Percentiles rank a stretch among this genome's conserved stretches.
phyloP scores from a whole-genome alignment of 2,329 filamentous ascomycete genomes.

The Tetracladium maxilliforme region DNA sequence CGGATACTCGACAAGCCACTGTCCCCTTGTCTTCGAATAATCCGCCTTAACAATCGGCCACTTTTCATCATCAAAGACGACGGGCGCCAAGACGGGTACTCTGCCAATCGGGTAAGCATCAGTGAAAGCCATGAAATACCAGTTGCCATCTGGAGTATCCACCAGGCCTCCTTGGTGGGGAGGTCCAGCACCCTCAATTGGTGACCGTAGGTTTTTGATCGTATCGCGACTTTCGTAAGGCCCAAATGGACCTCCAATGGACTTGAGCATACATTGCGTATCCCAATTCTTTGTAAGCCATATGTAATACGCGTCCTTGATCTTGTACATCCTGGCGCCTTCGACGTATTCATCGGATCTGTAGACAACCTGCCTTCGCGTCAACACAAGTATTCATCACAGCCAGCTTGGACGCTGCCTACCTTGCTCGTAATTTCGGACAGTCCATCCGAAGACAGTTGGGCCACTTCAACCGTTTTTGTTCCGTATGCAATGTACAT shows the following conservation, averaged over 20 bases:
- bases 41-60: constrained; percentile 20
- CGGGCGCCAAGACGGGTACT: constrained; percentile 23
- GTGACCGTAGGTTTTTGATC: constrained; percentile 18
- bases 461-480: constrained; percentile 21
- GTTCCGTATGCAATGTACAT: constrained; percentile 27
- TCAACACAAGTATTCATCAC: no score
- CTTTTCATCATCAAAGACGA: constrained; percentile 19
- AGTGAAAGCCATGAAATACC: constrained; percentile 27
- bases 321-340: constrained; percentile 26
- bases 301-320: constrained; percentile 25
- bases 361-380: constrained; percentile 28
- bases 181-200: constrained; percentile 17
- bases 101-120: constrained; percentile 24
- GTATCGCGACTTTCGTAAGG: constrained; percentile 23
- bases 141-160: constrained; percentile 21
- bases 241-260: constrained; percentile 17
- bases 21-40: constrained; percentile 21
- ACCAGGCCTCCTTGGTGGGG: constrained; percentile 26
- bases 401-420: no score
- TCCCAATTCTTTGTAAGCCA: constrained; percentile 19
- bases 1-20: no score
- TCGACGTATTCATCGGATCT: constrained; percentile 18
- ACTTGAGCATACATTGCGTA: constrained; percentile 22
- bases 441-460: constrained; percentile 20
- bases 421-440: constrained; percentile 18